A percentile compares a stretch with the other conserved stretches of the same genome.
phyloP scores from a whole-genome alignment of 2,329 filamentous ascomycete genomes.

The Westerdykella aurantiaca region DNA sequence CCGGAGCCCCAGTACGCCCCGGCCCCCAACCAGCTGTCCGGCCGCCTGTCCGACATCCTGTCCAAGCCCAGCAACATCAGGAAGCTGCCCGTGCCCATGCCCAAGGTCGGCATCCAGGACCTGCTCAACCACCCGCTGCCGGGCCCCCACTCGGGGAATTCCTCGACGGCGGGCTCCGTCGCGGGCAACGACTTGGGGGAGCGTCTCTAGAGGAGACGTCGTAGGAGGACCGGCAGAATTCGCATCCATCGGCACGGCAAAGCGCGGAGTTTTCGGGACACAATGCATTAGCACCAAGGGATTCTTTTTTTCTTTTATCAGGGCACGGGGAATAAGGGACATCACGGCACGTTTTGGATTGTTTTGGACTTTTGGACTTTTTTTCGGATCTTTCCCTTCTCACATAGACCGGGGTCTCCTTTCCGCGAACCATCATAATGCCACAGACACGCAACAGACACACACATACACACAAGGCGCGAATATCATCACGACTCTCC shows the following conservation, averaged over 20 bases:
- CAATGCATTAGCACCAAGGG: background rate
- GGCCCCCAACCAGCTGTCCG: slow-evolving; percentile 48
- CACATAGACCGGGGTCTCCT: too few species aligned
- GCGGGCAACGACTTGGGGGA: slow-evolving; percentile 51
- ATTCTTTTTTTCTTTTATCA: background rate
- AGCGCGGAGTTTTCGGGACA: slow-evolving; percentile 20
- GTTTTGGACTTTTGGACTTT: background rate
- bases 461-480: background rate
- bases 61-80: slow-evolving; percentile 80
- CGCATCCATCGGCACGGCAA: slow-evolving; percentile 14
- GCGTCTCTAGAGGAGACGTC: slow-evolving; percentile 19
- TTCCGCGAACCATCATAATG: too few species aligned
- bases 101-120: slow-evolving; percentile 82
- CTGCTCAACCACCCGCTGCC: slow-evolving; percentile 59
- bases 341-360: background rate
- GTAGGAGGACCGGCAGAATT: background rate
- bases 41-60: slow-evolving; percentile 88
- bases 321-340: background rate
- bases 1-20: slow-evolving; percentile 55
- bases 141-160: slow-evolving; percentile 67
- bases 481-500: background rate
- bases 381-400: background rate
- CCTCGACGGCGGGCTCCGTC: slow-evolving; percentile 71
- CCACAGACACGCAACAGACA: too few species aligned
- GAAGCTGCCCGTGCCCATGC: slow-evolving; percentile 86